Evolutionary conservation across 495 filamentous ascomycete species (phyloP), one percentile per base, ranked within the genome.

Genomic region (Penicillium macrosclerotiorum): DNA sequence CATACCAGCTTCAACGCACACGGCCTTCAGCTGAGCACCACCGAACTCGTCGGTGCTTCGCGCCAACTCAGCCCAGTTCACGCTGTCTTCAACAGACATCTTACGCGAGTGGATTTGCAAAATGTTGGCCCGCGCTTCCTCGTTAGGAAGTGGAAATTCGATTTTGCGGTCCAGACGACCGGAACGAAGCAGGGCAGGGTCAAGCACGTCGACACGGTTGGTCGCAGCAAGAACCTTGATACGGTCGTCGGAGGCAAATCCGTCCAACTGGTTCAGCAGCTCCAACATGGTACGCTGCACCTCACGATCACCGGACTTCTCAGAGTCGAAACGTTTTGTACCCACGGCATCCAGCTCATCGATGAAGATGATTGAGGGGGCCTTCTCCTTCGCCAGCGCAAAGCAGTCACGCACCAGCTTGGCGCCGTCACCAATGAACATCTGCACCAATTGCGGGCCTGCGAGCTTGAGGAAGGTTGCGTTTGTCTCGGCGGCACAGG

Each of bases 221-320:
- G 93, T 99, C 46, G 93, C 93, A 3, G 94, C 94, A 13, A 99
- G 83, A 3, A 99, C 93, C 72, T 99, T 99, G 79, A 99, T 92
- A 2, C 94, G 84, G 64, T 99, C 94, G 57, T 97, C 94, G n/a
- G 89, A 94, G 2, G 93, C 94, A 62, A 99, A 99, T 36, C 93
- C 93, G 64, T 99, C 93, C 12, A 99, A 83, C 73, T 99, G 93
- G 74, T 99, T 99, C 52, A 99, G 86, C 20, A 99, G 80, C 63
- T 99, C 93, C 71, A 99, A 74, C 93, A 99, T 99, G 37, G 93
- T 99, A 66, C 93, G 80, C 73, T 99, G 93, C 41, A 99, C 93
- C 75, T 99, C 93, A 65, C 93, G 80, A 64, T 99, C 93, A 69
- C 93, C 93, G 47, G 85, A 90, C 78, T 99, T 99, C 67, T 97